Evolutionary conservation across 2,329 filamentous ascomycete species (phyloP), one percentile per base, ranked within the genome.

Genomic region (Colletotrichum brevisporum): DNA sequence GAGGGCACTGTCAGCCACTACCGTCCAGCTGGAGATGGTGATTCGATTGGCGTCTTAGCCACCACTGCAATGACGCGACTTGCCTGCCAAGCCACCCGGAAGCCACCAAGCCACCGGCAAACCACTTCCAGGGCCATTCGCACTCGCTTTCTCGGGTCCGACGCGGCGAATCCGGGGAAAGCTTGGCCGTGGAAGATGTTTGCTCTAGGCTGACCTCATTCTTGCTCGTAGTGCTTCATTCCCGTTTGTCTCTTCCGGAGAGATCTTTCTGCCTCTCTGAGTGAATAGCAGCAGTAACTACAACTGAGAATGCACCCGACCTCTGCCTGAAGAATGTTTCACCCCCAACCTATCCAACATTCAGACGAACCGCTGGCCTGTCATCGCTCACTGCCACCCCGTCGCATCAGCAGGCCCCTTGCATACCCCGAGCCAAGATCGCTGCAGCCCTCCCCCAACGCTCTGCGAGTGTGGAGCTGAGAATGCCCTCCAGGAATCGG

Each of bases 61-160:
- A 62, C 59, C 47, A 6, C 26, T 41, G 31, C 43, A 43, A 66
- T 69, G 66, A 69, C 62, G 62, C 62, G 66, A 52, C 50, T 4
- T 12, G n/a, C 36, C 47, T 31, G 27, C 27, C 27, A 31, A 31
- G 27, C 27, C 27, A 31, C 27, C 27, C 27, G 27, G 9, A 31
- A 31, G 27, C 27, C 27, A 31, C 27, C 6, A 48, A 36, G 54
- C 39, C 16, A 53, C 50, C 10, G 47, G 16, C n/a, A 24, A 50
- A 13, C 47, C 5, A 6, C 10, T 3, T 12, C 55, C 21, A 24
- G 21, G 5, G 45, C n/a, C 16, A 2, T 45, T 69, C 66, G 62
- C 43, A 54, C 60, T 69, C 66, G 66, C 51, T 18, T 55, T 9
- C 8, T 55, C 55, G 31, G 43, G 26, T 52, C 50, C 26, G 39